Conservation (phyloP, 2,329 filamentous ascomycete genomes). For the Cytospora paraplurivora region DNA sequence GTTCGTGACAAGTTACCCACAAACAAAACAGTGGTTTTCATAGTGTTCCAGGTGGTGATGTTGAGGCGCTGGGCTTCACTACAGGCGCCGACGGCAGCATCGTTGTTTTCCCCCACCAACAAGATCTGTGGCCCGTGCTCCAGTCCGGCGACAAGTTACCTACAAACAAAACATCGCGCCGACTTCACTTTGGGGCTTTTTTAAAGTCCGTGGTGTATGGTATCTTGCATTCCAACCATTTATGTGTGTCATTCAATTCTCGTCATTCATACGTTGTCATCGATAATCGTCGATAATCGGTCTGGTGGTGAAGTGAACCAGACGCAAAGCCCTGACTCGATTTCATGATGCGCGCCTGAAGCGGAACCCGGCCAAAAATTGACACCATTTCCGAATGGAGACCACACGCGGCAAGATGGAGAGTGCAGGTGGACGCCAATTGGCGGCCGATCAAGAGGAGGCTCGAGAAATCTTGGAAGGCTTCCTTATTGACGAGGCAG, state of each 20-base stretch:
- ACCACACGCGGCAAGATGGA: neutral
- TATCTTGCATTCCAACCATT: neutral
- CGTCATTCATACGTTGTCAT: neutral
- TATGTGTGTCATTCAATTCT: neutral
- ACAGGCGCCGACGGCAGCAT: neutral
- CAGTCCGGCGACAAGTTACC: neutral
- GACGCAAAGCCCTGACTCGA: neutral
- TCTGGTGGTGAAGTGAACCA: too few species aligned
- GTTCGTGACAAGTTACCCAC: neutral
- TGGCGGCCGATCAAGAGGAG: neutral
- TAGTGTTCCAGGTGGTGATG: neutral
- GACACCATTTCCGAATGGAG: neutral
- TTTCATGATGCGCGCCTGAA: neutral
- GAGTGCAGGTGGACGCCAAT: neutral
- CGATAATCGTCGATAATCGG: neutral
- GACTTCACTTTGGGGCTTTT: neutral
- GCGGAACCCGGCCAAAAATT: neutral
- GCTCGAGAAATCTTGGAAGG: neutral
- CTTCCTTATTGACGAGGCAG: constrained; percentile 19
- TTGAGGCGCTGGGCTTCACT: neutral
- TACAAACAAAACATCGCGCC: neutral
- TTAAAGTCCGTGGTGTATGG: neutral
- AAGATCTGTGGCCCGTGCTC: neutral
- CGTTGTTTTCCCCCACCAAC: neutral
- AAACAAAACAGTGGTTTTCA: neutral